Percentiles rank a stretch among this genome's conserved stretches.
Evolutionary conservation across 768 basidiomycete species (phyloP).

Genomic region (Rhodotorula sphaerocarpa): DNA sequence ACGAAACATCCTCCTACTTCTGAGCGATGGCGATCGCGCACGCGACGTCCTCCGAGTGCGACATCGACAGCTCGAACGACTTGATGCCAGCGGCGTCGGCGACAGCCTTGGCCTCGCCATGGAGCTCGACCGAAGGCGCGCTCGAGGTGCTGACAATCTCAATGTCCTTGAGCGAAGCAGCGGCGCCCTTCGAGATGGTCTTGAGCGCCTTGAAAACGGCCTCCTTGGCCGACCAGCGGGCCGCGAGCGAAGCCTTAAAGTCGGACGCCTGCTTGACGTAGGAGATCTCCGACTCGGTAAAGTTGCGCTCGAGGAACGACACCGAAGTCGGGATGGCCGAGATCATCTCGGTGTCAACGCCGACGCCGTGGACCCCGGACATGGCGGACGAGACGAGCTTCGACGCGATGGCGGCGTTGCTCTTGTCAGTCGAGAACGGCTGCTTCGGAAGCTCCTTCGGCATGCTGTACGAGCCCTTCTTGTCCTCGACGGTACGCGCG

Average conservation of each 20-base stretch:
- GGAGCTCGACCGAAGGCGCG: constrained; percentile 71
- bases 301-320: constrained; percentile 83
- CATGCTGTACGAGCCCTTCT: constrained; percentile 82
- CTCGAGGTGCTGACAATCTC: constrained; percentile 69
- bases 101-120: constrained; percentile 64
- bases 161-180: constrained; percentile 91
- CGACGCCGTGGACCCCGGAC: constrained; percentile 33
- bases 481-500: constrained; percentile 70
- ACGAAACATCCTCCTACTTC: neutral
- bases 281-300: constrained; percentile 73
- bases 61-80: constrained; percentile 71
- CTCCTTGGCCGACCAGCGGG: constrained; percentile 95
- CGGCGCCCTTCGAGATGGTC: constrained; percentile 80
- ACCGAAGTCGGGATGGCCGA: constrained; percentile 50
- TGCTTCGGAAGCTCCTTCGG: constrained; percentile 51
- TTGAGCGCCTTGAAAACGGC: constrained; percentile 94
- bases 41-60: constrained; percentile 51
- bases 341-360: constrained; percentile 39
- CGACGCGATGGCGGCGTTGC: constrained; percentile 14
- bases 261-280: constrained; percentile 85
- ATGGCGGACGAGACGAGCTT: constrained; percentile 28
- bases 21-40: constrained; percentile 1
- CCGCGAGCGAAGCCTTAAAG: constrained; percentile 81
- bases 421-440: constrained; percentile 7
- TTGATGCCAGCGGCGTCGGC: constrained; percentile 66